Base-by-base conservation (phyloP, 345 rosid species). In the Adansonia digitata region DNA sequence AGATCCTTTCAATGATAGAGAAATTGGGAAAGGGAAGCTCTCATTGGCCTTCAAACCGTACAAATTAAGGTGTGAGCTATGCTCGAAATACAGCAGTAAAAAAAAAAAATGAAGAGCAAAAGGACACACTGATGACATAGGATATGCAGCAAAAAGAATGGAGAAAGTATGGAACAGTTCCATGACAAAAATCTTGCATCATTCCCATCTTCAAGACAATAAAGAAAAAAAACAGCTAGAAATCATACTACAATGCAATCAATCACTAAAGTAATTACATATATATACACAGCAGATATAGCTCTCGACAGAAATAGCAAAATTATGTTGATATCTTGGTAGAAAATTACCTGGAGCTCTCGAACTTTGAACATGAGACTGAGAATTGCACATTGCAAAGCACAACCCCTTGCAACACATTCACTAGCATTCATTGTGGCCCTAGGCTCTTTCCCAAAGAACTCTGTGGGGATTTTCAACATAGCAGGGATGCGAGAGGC, bases 361-460 rank as follows among this genome's bases (percentile, higher is more conserved):
- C 96, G 86, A 74, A 95, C 99, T 89, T 93, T 93, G 49, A 95
- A 95, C 2, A 96, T 93, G 22, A 98, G 99, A 64, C 98, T 95
- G 69, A 95, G 95, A 66, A 95, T 93, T 9, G 99, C 99, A 85
- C 99, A 95, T 74, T 95, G 86, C 77, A 95, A 81, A 71, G 99
- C 98, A 73, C 88, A 84, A 3, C 98, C 99, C 69, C 91, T 89
- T 0, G 98, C 87, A 56, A 95, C 98, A 80, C 98, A 93, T 84
- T 95, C 99, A 76, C 97, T 95, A 5, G 99, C 96, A 83, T 95
- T 95, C 99, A 95, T 91, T n/a, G 98, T 91, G 17, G 94, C 89
- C 78, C 97, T 86, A 3, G 97, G 98, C 82, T 93, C 99, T 83
- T 95, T 95, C 13, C 99, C 97, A 43, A 93, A 95, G 80, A 95